Percentiles rank a stretch among this genome's conserved stretches.
Conservation (phyloP, 768 basidiomycete species). For the Boletus reticulatus region DNA sequence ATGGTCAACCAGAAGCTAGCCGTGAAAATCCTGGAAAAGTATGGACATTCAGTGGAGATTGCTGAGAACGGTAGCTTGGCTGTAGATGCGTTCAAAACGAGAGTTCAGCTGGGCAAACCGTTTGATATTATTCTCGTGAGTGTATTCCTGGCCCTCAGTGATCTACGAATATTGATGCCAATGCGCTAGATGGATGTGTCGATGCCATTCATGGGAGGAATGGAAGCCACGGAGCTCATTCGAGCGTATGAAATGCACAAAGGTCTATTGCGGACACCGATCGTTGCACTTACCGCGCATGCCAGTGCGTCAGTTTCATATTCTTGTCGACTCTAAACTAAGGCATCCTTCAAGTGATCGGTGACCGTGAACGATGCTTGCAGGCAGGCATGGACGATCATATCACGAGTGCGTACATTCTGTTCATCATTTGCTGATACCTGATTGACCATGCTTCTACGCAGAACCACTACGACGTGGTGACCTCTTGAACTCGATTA, state of each 20-base stretch:
- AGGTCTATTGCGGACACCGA: constrained; percentile 73
- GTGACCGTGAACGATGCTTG: constrained; percentile 73
- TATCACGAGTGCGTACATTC: constrained; percentile 63
- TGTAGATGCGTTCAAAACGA: constrained; percentile 85
- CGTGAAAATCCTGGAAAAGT: constrained; percentile 94
- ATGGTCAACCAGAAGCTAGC: constrained; percentile 95
- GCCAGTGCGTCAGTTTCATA: constrained; percentile 63
- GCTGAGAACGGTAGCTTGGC: constrained; percentile 97
- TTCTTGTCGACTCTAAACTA: constrained; percentile 3
- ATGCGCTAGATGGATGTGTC: constrained; percentile 88
- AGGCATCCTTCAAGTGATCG: constrained; percentile 64
- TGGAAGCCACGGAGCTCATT: constrained; percentile 95
- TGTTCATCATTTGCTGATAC: neutral
- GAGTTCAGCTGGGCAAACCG: constrained; percentile 65
- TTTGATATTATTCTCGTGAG: constrained; percentile 91
- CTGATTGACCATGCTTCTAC: neutral
- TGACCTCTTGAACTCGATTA: constrained; percentile 79
- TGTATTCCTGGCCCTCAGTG: constrained; percentile 10
- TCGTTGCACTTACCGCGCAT: constrained; percentile 96
- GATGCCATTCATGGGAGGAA: constrained; percentile 98
- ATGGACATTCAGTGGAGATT: constrained; percentile 93
- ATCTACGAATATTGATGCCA: constrained; percentile 1
- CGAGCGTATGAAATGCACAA: constrained; percentile 78
- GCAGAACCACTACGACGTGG: constrained; percentile 76
- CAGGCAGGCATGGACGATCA: constrained; percentile 84